Evolutionary conservation across 192 early-diverging fungal genomes (phyloP).

Genomic region (Umbelopsis sp.): DNA sequence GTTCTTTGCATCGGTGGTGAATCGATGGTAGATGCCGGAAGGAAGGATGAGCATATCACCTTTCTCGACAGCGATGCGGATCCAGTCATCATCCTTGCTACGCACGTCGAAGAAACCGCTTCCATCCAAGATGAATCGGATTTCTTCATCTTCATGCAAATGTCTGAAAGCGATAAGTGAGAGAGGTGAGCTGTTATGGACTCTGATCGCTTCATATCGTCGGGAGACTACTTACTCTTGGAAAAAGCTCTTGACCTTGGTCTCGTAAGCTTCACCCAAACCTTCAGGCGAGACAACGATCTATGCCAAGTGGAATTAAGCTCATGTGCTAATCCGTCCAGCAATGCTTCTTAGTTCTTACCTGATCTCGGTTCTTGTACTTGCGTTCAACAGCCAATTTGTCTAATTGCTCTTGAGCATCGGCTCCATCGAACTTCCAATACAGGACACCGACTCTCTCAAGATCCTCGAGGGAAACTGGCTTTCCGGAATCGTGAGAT

Average conservation of each 20-base stretch:
- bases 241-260: conserved; percentile 92
- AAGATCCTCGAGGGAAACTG: conserved; percentile 70
- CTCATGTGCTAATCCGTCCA: not conserved
- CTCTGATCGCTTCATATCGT: not conserved
- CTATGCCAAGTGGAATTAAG: conserved; percentile 30
- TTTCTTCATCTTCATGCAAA: conserved; percentile 97
- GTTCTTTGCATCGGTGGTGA: conserved; percentile 86
- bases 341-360: conserved; percentile 34
- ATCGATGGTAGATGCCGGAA: conserved; percentile 95
- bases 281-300: conserved; percentile 80
- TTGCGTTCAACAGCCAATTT: conserved; percentile 69
- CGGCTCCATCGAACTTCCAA: conserved; percentile 55
- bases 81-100: conserved; percentile 70
- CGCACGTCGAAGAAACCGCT: conserved; percentile 93
- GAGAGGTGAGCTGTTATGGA: conserved; percentile 4
- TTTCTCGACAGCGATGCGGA: conserved; percentile 74
- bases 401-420: conserved; percentile 67
- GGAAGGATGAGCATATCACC: conserved; percentile 92
- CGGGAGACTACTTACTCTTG: conserved; percentile 61
- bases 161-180: conserved; percentile 57
- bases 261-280: conserved; percentile 86
- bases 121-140: conserved; percentile 89
- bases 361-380: conserved; percentile 93
- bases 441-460: conserved; percentile 74
- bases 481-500: conserved; percentile 75